A percentile compares a stretch with the other conserved stretches of the same genome.
Evolutionary conservation across 192 early-diverging fungal genomes (phyloP).

Genomic region (Pecoramyces ruminantium): DNA sequence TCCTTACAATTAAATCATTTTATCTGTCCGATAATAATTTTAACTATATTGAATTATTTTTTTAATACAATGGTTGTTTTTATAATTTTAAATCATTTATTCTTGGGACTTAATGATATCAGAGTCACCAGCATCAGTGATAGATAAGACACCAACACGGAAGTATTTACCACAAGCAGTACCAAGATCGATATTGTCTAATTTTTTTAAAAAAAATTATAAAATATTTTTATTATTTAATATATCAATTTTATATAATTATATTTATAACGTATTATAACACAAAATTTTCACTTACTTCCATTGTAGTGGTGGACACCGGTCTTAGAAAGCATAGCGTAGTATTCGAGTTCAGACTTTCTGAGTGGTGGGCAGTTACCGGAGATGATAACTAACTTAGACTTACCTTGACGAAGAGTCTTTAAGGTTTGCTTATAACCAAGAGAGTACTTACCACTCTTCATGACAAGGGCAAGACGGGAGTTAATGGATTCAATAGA

Average conservation of each 20-base stretch:
- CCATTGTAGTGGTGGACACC: slow-evolving; percentile 98
- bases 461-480: slow-evolving; percentile 95
- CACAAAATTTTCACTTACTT: slow-evolving; percentile 43
- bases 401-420: slow-evolving; percentile 90
- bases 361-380: slow-evolving; percentile 98
- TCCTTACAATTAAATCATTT: not conserved
- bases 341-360: slow-evolving; percentile 99
- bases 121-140: slow-evolving; percentile 97
- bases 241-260: too few species aligned
- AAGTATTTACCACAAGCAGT: slow-evolving; percentile 99
- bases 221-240: too few species aligned
- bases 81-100: not conserved
- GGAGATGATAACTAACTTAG: slow-evolving; percentile 97
- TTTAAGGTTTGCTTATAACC: slow-evolving; percentile 99
- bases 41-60: not conserved
- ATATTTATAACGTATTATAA: too few species aligned
- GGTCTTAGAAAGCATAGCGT: slow-evolving; percentile 99
- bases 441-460: slow-evolving; percentile 94
- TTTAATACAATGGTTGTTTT: not conserved
- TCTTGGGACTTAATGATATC: slow-evolving; percentile 41
- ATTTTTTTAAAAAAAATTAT: not conserved
- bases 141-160: slow-evolving; percentile 84
- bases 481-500: slow-evolving; percentile 91
- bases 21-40: not conserved
- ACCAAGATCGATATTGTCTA: slow-evolving; percentile 96